Conservation (phyloP, 2,329 filamentous ascomycete species). For the Cadophora sp. region DNA sequence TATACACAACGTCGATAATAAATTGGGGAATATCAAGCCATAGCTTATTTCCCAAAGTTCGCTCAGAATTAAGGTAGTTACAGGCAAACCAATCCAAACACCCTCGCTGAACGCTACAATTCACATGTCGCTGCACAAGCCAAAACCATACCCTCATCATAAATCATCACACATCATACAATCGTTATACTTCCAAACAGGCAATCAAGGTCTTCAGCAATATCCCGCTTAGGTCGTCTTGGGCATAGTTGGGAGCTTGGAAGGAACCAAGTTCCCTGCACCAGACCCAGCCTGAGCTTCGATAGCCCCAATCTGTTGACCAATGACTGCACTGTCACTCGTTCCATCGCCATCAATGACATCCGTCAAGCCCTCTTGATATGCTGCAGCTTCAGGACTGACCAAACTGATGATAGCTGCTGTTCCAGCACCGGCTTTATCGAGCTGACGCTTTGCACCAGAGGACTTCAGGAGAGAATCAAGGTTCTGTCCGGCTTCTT, state of each 20-base stretch:
- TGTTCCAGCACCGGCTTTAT: constrained; percentile 22
- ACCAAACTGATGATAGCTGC: constrained; percentile 14
- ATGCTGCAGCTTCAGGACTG: constrained; percentile 4
- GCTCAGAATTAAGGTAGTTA: not conserved
- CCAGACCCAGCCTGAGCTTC: constrained; percentile 13
- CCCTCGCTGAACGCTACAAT: not conserved
- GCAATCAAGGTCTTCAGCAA: not conserved
- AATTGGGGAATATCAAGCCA: too few species aligned
- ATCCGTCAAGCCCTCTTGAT: constrained; percentile 15
- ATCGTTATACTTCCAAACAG: not conserved
- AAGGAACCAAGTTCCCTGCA: constrained; percentile 14
- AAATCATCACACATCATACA: not conserved
- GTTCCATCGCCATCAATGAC: constrained; percentile 18
- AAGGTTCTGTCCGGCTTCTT: constrained; percentile 17
- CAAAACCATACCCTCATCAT: not conserved
- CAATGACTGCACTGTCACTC: constrained; percentile 15
- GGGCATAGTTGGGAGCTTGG: not conserved
- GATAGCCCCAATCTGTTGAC: constrained; percentile 15
- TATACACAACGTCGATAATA: too few species aligned
- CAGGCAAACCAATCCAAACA: not conserved
- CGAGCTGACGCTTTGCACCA: constrained; percentile 22
- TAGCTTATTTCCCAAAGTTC: too few species aligned
- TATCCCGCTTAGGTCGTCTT: not conserved
- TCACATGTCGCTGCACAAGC: not conserved
- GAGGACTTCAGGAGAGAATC: constrained; percentile 17